Evolutionary conservation across 176 grass and related monocot species (phyloP).

Genomic region (bread wheat (Triticum aestivum)): DNA sequence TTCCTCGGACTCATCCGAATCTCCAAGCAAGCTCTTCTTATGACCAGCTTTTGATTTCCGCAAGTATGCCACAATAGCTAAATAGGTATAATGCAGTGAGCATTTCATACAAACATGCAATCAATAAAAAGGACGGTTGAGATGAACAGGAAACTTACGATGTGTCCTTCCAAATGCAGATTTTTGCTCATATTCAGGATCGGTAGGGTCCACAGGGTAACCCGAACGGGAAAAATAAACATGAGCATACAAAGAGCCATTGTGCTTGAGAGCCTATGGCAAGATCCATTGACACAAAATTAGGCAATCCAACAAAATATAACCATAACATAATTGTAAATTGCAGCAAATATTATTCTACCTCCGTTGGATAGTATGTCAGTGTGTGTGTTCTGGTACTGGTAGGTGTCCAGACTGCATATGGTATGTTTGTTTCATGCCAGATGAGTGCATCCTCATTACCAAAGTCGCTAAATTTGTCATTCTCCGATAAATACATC

Average conservation of each 20-base stretch:
- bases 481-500: conserved; percentile 88
- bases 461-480: conserved; percentile 87
- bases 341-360: conserved; percentile 31
- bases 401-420: conserved; percentile 75
- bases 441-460: conserved; percentile 90
- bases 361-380: conserved; percentile 92
- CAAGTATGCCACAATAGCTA: conserved; percentile 82
- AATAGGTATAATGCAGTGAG: conserved; percentile 28
- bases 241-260: conserved; percentile 95
- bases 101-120: neutral
- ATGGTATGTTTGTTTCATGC: conserved; percentile 99
- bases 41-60: conserved; percentile 93
- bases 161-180: conserved; percentile 83
- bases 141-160: conserved; percentile 50
- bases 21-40: conserved; percentile 91
- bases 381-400: conserved; percentile 66
- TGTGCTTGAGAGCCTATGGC: conserved; percentile 80
- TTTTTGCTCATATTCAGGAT: conserved; percentile 88
- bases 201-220: conserved; percentile 92
- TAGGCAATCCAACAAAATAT: neutral
- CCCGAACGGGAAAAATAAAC: conserved; percentile 95
- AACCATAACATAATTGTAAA: conserved; percentile 1
- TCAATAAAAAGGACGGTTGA: neutral
- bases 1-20: conserved; percentile 48
- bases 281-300: neutral